phyloP scores from a whole-genome alignment of 2,329 filamentous ascomycete species.

The Stemphylium beticola region DNA sequence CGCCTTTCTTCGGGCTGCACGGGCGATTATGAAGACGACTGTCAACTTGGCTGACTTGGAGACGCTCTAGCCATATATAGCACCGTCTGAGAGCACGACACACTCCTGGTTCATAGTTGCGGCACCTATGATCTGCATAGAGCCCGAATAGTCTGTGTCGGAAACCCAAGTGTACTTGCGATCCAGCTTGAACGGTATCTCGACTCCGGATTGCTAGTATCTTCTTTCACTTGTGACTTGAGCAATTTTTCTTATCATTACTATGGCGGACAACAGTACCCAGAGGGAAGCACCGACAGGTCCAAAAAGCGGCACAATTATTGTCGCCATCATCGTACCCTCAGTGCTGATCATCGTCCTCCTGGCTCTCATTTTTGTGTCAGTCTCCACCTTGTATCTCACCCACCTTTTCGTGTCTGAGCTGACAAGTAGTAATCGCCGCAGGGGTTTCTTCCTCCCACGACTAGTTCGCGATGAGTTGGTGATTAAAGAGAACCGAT shows the following conservation, averaged over 20 bases:
- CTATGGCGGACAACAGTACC: conserved; percentile 25
- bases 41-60: not conserved
- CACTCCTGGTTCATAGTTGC: conserved; percentile 10
- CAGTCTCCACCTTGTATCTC: conserved; percentile 4
- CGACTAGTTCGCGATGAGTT: conserved; percentile 17
- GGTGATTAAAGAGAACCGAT: conserved; percentile 27
- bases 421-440: conserved; percentile 20
- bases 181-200: not conserved
- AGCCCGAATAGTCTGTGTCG: conserved; percentile 18
- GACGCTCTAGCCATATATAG: conserved; percentile 2
- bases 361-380: conserved; percentile 40
- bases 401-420: not conserved
- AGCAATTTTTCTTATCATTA: not conserved
- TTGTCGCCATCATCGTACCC: conserved; percentile 43
- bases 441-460: conserved; percentile 34
- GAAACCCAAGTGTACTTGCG: conserved; percentile 9
- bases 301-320: conserved; percentile 21
- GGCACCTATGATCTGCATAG: conserved; percentile 19
- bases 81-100: conserved; percentile 7
- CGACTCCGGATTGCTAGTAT: not conserved
- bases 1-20: conserved; percentile 1
- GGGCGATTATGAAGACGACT: conserved; percentile 11
- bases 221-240: not conserved
- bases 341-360: conserved; percentile 40
- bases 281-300: conserved; percentile 2